Evolutionary conservation across 768 basidiomycete genomes (phyloP).

Genomic region (Psilocybe cyanescens): DNA sequence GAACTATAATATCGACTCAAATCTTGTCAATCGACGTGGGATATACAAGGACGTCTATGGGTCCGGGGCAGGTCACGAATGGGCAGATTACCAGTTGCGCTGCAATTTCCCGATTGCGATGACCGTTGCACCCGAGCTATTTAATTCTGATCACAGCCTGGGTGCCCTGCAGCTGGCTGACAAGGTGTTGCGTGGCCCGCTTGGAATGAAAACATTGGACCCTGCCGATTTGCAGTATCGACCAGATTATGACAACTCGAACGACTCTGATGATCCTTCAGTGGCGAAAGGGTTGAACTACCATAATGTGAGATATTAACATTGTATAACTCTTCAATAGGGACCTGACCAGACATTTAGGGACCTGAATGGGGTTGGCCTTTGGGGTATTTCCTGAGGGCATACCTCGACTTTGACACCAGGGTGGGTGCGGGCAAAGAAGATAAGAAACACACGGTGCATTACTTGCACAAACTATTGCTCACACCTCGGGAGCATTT

Average conservation of each 20-base stretch:
- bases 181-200: slow-evolving; percentile 76
- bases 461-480: slow-evolving; percentile 78
- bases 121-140: slow-evolving; percentile 96
- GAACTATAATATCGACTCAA: slow-evolving; percentile 70
- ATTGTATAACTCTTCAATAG: background rate
- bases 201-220: slow-evolving; percentile 98
- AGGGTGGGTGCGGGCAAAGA: slow-evolving; percentile 69
- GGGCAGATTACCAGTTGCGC: slow-evolving; percentile 97
- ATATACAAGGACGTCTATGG: slow-evolving; percentile 99
- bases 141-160: slow-evolving; percentile 80
- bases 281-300: slow-evolving; percentile 96
- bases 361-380: slow-evolving; percentile 98
- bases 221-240: slow-evolving; percentile 87
- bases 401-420: slow-evolving; percentile 89
- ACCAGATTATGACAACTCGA: slow-evolving; percentile 90
- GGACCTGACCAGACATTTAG: slow-evolving; percentile 39
- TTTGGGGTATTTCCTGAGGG: slow-evolving; percentile 92
- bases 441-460: slow-evolving; percentile 74
- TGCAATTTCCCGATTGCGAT: slow-evolving; percentile 96
- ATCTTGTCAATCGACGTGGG: slow-evolving; percentile 83
- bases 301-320: slow-evolving; percentile 65
- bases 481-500: slow-evolving; percentile 76
- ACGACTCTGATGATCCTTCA: slow-evolving; percentile 82
- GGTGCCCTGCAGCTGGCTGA: slow-evolving; percentile 82
- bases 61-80: slow-evolving; percentile 84